Percentiles rank a stretch among this genome's conserved stretches.
Evolutionary conservation across 2,329 filamentous ascomycete genomes (phyloP).

Genomic region (Furcasterigmium sp.): DNA sequence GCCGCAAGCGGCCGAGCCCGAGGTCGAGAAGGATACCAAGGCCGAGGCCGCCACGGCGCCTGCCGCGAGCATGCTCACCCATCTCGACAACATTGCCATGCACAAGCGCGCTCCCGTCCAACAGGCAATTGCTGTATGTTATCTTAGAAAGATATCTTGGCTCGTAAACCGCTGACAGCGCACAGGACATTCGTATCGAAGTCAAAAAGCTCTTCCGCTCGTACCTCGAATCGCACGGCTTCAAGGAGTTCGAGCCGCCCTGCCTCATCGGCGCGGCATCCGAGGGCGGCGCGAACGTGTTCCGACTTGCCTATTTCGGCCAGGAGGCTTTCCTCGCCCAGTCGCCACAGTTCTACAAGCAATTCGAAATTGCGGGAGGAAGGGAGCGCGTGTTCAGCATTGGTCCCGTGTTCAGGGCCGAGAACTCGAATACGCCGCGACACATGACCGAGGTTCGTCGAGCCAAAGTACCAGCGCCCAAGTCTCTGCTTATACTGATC

Average conservation of each 20-base stretch:
- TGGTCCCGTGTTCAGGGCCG: slow-evolving; percentile 79
- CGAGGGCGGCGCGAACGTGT: slow-evolving; percentile 90
- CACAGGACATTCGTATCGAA: too few relatives aligned
- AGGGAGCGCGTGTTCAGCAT: slow-evolving; percentile 74
- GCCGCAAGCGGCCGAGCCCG: slow-evolving; percentile 10
- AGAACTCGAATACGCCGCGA: slow-evolving; percentile 77
- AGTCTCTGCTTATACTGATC: too few relatives aligned
- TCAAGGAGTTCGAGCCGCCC: slow-evolving; percentile 82
- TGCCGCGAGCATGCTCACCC: slow-evolving; percentile 76
- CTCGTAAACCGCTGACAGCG: too few relatives aligned
- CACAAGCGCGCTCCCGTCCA: slow-evolving; percentile 89
- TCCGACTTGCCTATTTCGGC: slow-evolving; percentile 85
- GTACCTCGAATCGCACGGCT: slow-evolving; percentile 70
- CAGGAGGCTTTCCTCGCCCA: slow-evolving; percentile 76
- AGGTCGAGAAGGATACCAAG: slow-evolving; percentile 29
- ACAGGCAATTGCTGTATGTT: slow-evolving; percentile 66
- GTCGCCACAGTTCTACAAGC: slow-evolving; percentile 83
- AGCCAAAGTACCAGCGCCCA: too few relatives aligned
- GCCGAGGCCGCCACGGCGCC: too few relatives aligned
- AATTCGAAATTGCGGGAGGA: slow-evolving; percentile 76
- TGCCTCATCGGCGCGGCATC: slow-evolving; percentile 86
- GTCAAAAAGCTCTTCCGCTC: slow-evolving; percentile 68
- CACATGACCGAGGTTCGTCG: slow-evolving; percentile 68
- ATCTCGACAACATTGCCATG: slow-evolving; percentile 87
- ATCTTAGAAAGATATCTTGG: too few relatives aligned